A percentile compares a stretch with the other conserved stretches of the same genome.
Evolutionary conservation across 139 green algal species (phyloP).

Genomic region (Gonium pectorale): DNA sequence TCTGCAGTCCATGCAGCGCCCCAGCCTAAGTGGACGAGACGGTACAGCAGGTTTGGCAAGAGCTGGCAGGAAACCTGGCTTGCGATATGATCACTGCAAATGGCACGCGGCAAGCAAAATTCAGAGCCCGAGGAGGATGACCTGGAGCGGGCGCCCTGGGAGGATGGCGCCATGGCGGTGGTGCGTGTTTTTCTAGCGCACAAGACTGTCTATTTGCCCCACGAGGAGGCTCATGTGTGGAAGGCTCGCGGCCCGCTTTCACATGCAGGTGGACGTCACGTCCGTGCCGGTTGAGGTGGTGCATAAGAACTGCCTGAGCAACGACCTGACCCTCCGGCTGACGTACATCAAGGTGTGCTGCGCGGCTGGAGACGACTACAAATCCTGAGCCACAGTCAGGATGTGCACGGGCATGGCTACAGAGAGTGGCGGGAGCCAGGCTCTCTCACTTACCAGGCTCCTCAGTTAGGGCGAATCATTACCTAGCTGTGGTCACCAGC

Average conservation of each 20-base stretch:
- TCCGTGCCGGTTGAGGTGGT: conserved; percentile 8
- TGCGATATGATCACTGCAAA: background rate
- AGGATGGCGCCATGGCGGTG: conserved; percentile 15
- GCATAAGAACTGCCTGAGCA: conserved; percentile 43
- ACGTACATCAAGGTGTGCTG: conserved; percentile 40
- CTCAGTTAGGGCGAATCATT: too few relatives aligned
- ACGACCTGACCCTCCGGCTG: conserved; percentile 9
- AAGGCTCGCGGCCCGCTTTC: background rate
- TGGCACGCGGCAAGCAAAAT: background rate
- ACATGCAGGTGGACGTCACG: conserved; percentile 40
- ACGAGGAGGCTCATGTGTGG: background rate
- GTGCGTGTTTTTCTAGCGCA: background rate
- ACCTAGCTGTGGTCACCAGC: too few relatives aligned
- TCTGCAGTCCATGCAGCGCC: too few relatives aligned
- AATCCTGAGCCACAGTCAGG: background rate
- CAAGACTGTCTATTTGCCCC: too few relatives aligned
- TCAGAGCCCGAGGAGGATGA: background rate
- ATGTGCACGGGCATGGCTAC: too few relatives aligned
- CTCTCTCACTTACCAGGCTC: too few relatives aligned
- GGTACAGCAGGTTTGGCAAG: too few relatives aligned
- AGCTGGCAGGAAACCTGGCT: too few relatives aligned
- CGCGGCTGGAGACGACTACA: background rate
- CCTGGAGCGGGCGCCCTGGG: conserved; percentile 29
- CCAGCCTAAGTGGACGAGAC: too few relatives aligned
- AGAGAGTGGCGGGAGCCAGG: too few relatives aligned